Base-by-base conservation (phyloP, 441 rosid species). In the Omphalea diandra region DNA sequence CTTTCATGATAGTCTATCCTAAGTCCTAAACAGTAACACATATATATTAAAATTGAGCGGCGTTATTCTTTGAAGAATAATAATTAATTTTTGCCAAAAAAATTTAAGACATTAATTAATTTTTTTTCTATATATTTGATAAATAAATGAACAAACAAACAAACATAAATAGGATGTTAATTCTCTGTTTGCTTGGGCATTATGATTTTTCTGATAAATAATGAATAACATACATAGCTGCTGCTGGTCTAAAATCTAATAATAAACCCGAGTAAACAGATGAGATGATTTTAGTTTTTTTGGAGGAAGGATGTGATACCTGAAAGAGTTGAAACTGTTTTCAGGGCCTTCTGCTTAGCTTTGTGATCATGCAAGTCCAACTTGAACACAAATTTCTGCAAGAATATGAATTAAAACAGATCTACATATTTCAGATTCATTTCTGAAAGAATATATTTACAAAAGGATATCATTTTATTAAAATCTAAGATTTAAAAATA, bases 351-450 rank as follows among this genome's bases (percentile, higher is more conserved):
- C 70, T 75, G 73, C 80, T 79, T 83, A 33, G 8, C 58, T 75
- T 67, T 84, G 12, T 83, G 81, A 65, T 81, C 83, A 40, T 67
- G 63, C 44, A 79, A 3, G 4, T 73, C 82, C 77, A 87, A 44
- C 65, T 84, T 82, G 70, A 89, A 59, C 58, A 83, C 85, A 4
- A 76, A 82, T 80, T 82, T 84, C 96, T 87, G 88, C 86, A 78
- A 65, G 4, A 47, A 50, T 35, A 17, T 47, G 47, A 61, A 74
- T 61, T 3, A 53, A 31, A 20, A 53, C 2, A 32, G 63, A 73
- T 65, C 63, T 24, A n/a, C n/a, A n/a, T n/a, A n/a, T n/a, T n/a
- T n/a, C n/a, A n/a, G n/a, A n/a, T n/a, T n/a, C n/a, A n/a, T n/a
- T n/a, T n/a, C n/a, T n/a, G n/a, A n/a, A n/a, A n/a, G n/a, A n/a